Base-by-base conservation (phyloP, 2,329 filamentous ascomycete species). In the Neonectria sp. region DNA sequence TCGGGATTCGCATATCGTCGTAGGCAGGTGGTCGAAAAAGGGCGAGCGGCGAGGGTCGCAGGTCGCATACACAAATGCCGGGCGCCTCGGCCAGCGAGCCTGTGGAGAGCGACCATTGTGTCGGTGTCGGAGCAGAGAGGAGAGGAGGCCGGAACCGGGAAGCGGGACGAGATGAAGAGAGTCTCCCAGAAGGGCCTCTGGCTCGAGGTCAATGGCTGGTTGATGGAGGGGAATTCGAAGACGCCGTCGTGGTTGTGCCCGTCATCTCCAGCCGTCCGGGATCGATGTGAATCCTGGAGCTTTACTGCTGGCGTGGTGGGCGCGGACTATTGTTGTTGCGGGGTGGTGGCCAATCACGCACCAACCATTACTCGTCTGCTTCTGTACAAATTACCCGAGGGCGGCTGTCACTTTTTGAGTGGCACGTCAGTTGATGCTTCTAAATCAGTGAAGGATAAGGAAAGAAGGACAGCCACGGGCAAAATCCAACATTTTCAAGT, bases 61-160 rank as follows among this genome's bases (percentile, higher is more conserved):
- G 81, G 85, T 71, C 83, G 86, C 74, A 90, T 82, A 79, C 87
- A 90, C 76, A 92, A 84, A 76, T 91, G 90, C 84, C 89, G 91
- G 82, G 91, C 91, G 81, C 89, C 87, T 82, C 87, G 89, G 86
- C 90, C 88, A 82, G 91, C 91, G 79, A 95, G 87, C 82, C 93
- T 90, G 83, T 90, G 90, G 79, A 95, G 85, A 76, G 90, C 87
- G 82, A 92, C 88, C 92, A 95, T 95, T 83, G 82, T 85, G 80
- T 71, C 76, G 63, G 37, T n/a, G 37, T 17, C 37, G 37, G 37
- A 40, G 37, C 15, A 6, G 71, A 67, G 69, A 56, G 68, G 68
- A 71, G 70, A 73, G 65, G 65, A 65, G 71, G 73, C 71, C 70
- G 71, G 51, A 49, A 58, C 57, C 73, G 75, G 71, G 73, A 72